Base-by-base conservation (phyloP, 495 filamentous ascomycete genomes). In the Penicillium samsonianum region DNA sequence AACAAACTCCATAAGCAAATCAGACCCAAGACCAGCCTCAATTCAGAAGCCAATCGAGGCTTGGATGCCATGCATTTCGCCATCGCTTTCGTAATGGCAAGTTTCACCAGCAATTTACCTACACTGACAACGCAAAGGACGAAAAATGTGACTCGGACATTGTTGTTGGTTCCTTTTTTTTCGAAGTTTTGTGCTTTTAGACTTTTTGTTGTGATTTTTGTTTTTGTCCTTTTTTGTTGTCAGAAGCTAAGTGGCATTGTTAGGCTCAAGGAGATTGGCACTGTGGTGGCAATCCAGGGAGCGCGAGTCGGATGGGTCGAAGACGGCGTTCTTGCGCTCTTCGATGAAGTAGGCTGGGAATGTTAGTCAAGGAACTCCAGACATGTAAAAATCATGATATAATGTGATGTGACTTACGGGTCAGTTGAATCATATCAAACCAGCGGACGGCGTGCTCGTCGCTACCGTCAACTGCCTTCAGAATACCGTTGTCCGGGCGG, bases 251-350 rank as follows among this genome's bases (percentile, higher is more conserved):
- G 53, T 55, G 7, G 53, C 53, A 17, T 58, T 60, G 20, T 48
- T 38, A 1, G 81, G 78, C 28, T 83, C 75, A 4, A 89, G 73
- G n/a, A 88, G 73, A 17, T 79, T 80, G 10, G 86, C 82, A 53
- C 83, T 84, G 59, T 87, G 87, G 47, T 80, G 69, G 30, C 90
- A 76, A 70, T 90, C 88, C 11, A 88, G 76, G 12, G 84, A 88
- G 44, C 86, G 80, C 4, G 84, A 87, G 62, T 91, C 80, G 2
- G 75, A 77, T 0, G 82, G 82, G 46, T 88, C 84, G 57, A 89
- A 91, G 25, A 67, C 50, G 19, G 78, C 73, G 25, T 67, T 58
- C 63, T 70, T 69, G 14, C 79, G 76, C 58, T 80, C 67, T 67
- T 80, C 74, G 38, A 82, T 73, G 60, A 67, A 76, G 44, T 69